Evolutionary conservation across 345 rosid species (phyloP).

Genomic region (Acer negundo): DNA sequence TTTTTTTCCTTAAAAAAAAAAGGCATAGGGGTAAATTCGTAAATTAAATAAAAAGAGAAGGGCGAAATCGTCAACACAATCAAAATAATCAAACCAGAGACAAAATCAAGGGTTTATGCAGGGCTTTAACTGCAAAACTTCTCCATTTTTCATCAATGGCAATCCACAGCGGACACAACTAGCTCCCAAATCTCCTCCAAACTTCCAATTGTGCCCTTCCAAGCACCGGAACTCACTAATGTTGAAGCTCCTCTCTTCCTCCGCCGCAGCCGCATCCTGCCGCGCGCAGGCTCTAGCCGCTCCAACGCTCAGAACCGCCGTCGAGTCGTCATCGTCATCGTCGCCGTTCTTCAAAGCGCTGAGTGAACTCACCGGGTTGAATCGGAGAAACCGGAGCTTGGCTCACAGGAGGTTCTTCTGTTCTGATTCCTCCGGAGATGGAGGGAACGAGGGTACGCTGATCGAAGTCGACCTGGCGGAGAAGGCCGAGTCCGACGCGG

Average conservation of each 20-base stretch:
- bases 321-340: constrained; percentile 9
- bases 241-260: constrained; percentile 67
- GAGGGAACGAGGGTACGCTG: constrained; percentile 28
- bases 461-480: constrained; percentile 52
- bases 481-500: constrained; percentile 44
- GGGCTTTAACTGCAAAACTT: constrained; percentile 24
- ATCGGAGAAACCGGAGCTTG: constrained; percentile 32
- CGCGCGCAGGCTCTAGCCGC: constrained; percentile 29
- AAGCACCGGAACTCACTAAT: constrained; percentile 34
- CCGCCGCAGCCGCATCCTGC: constrained; percentile 30
- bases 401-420: constrained; percentile 68
- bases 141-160: constrained; percentile 31
- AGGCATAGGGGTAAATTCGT: background rate
- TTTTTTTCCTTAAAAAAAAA: background rate
- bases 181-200: constrained; percentile 14
- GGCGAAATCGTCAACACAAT: constrained; percentile 20
- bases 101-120: constrained; percentile 51
- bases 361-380: constrained; percentile 47
- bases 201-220: constrained; percentile 10
- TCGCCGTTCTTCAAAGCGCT: constrained; percentile 46
- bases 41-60: background rate
- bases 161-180: constrained; percentile 10
- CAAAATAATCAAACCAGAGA: background rate
- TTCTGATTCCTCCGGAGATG: constrained; percentile 56
- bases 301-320: constrained; percentile 34